phyloP scores from a whole-genome alignment of 2,329 filamentous ascomycete species.

The Cercospora sp. region DNA sequence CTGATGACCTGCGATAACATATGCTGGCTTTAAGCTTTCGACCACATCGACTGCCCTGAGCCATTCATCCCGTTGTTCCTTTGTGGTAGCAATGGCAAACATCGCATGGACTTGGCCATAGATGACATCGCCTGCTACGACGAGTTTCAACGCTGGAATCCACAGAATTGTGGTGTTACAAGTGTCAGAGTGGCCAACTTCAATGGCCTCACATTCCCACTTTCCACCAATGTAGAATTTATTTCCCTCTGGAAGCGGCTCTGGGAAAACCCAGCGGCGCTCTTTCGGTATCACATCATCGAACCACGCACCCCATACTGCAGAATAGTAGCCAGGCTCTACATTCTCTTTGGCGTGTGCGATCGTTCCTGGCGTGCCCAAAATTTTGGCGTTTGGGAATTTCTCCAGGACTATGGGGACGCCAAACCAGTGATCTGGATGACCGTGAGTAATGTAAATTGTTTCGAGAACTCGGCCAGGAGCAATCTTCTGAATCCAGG shows the following conservation, averaged over 20 bases:
- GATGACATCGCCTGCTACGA: conserved; percentile 16
- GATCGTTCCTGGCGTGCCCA: conserved; percentile 15
- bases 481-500: conserved; percentile 11
- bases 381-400: conserved; percentile 8
- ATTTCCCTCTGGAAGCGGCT: conserved; percentile 6
- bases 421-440: conserved; percentile 19
- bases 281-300: conserved; percentile 1
- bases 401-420: conserved; percentile 2
- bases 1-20: conserved; percentile 14
- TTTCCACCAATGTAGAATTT: conserved; percentile 6
- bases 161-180: conserved; percentile 16
- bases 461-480: not conserved
- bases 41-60: conserved; percentile 16
- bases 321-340: not conserved
- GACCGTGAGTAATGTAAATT: conserved; percentile 20
- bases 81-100: conserved; percentile 12
- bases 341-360: conserved; percentile 14
- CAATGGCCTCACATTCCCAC: conserved; percentile 6
- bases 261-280: not conserved
- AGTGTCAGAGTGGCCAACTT: conserved; percentile 16
- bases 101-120: conserved; percentile 22
- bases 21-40: conserved; percentile 9
- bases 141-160: conserved; percentile 14
- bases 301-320: conserved; percentile 8
- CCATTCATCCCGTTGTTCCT: conserved; percentile 17